Conservation (phyloP, 768 basidiomycete species). For the Collybiopsis confluens region DNA sequence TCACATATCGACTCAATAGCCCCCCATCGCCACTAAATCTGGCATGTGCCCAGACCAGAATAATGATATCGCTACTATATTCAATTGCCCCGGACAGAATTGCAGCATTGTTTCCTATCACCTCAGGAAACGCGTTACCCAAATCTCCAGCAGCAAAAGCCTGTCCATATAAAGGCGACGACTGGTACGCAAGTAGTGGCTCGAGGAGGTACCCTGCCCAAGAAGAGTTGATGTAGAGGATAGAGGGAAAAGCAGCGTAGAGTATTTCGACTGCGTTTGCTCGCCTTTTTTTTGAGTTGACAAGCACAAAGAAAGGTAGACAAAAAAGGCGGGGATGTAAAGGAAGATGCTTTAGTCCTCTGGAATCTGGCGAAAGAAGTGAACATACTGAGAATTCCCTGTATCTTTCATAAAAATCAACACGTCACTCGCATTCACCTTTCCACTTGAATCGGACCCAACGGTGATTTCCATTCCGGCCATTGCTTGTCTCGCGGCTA, state of each 20-base stretch:
- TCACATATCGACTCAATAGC: constrained; percentile 8
- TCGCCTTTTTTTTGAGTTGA: constrained; percentile 7
- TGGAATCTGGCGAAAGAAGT: not conserved
- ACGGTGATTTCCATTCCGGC: constrained; percentile 36
- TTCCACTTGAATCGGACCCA: constrained; percentile 19
- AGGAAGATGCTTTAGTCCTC: too few species aligned
- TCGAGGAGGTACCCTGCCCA: constrained; percentile 38
- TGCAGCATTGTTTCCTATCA: not conserved
- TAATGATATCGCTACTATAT: not conserved
- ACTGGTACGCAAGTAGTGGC: constrained; percentile 15
- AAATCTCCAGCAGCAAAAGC: constrained; percentile 10
- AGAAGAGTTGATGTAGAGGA: constrained; percentile 33
- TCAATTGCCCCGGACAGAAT: not conserved
- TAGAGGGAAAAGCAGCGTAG: constrained; percentile 32
- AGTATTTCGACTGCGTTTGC: constrained; percentile 38
- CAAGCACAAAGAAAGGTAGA: not conserved
- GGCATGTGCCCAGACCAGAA: constrained; percentile 8
- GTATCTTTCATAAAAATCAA: constrained; percentile 46
- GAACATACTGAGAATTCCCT: constrained; percentile 34
- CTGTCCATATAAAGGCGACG: not conserved
- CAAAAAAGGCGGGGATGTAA: too few species aligned
- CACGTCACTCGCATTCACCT: constrained; percentile 35
- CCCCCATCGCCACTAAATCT: constrained; percentile 4
- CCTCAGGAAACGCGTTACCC: constrained; percentile 6
- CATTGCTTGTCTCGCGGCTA: too few species aligned